Evolutionary conservation across 768 basidiomycete species (phyloP), one percentile per base, ranked within the genome.

Genomic region (Trametes maxima): DNA sequence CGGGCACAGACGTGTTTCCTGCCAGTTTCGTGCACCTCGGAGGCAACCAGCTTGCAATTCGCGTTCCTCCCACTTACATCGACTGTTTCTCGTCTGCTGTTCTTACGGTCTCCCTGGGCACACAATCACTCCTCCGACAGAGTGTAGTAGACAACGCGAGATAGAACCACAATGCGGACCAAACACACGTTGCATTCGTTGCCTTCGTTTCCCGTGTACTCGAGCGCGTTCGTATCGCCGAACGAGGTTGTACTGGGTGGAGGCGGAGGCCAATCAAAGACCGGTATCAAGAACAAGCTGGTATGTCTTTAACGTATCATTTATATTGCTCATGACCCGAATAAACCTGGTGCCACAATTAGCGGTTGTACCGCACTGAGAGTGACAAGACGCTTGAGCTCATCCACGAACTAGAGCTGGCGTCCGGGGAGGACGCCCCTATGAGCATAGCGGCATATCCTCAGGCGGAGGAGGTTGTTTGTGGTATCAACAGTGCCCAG

Each of bases 201-300:
- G 11, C 82, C 88, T 8, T 76, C 84, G 1, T 98, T 96, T 72
- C 96, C 96, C 0, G 88, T 97, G 51, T 97, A 94, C 71, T 92
- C 92, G 5, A 85, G 88, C 53, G 85, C 86, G 14, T 98, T 95
- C 76, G 70, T 91, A 11, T 81, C 87, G 0, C 80, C 87, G n/a
- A 78, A 83, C 22, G 79, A 84, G 24, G 76, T 98, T 19, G 79
- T 95, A 2, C 79, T 96, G 6, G 96, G 94, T 1, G 97, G 95
- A 4, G 97, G 97, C 19, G 91, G 91, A 1, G 96, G 96, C 17
- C 83, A 91, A 13, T 85, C 90, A 11, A 84, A 84, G 63, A 94
- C 83, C 54, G 97, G 97, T 3, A 90, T 99, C 62, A 92, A 94
- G 79, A 99, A 99, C 77, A 93, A 94, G 73, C 76, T 99, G 66